These are phyloP conservation scores for Fragaria nilgerrensis DNA, from an alignment of 306 rosid species.

Conservation along the genomic window DNA sequence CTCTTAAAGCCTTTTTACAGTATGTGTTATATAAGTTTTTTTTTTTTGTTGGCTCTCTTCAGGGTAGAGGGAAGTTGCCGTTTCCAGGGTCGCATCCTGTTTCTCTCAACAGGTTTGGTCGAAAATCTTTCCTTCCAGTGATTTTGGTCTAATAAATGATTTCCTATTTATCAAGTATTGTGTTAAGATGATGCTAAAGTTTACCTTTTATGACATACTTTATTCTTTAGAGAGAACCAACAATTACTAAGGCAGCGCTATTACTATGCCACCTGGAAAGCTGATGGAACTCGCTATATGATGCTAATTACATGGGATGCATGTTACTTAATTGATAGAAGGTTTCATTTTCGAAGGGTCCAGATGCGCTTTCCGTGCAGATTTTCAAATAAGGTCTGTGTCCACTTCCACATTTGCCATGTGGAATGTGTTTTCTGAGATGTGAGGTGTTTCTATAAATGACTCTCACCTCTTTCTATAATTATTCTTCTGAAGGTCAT, in stretches of 20 bases:
- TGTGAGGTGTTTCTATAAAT: background rate
- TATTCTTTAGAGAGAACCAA: slow-evolving; percentile 64
- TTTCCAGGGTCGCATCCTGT: slow-evolving; percentile 98
- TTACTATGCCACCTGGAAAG: slow-evolving; percentile 99
- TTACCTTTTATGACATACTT: background rate
- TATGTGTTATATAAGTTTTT: slow-evolving; percentile 13
- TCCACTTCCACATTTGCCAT: slow-evolving; percentile 17
- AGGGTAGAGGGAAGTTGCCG: slow-evolving; percentile 70
- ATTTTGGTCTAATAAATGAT: background rate
- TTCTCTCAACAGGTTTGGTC: slow-evolving; percentile 75
- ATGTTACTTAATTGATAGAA: slow-evolving; percentile 84
- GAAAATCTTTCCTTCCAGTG: background rate
- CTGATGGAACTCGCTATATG: slow-evolving; percentile 98
- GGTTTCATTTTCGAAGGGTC: slow-evolving; percentile 75
- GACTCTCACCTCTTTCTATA: slow-evolving; percentile 30
- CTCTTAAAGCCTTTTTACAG: background rate
- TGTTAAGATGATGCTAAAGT: background rate
- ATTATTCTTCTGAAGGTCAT: slow-evolving; percentile 44
- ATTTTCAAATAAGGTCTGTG: slow-evolving; percentile 61
- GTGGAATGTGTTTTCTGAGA: background rate
- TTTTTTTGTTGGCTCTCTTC: slow-evolving; percentile 24
- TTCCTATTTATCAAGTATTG: background rate
- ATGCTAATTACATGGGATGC: slow-evolving; percentile 91
- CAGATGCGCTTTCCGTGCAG: slow-evolving; percentile 97
- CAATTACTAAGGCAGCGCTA: slow-evolving; percentile 86